Percentiles rank a stretch among this genome's conserved stretches.
Conservation (phyloP, 768 basidiomycete genomes). For the Steccherinum ochraceum region DNA sequence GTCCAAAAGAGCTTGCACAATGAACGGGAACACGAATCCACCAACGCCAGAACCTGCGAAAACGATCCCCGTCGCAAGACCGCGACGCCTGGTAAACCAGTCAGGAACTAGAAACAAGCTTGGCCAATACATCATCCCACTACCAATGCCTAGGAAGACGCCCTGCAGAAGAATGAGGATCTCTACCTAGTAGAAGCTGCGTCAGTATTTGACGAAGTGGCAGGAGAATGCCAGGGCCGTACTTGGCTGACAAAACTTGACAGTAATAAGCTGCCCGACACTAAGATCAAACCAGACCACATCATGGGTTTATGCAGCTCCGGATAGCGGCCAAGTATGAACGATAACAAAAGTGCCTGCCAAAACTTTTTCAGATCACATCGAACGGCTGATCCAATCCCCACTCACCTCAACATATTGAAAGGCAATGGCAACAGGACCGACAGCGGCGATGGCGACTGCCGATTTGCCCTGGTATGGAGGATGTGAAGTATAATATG, state of each 20-base stretch:
- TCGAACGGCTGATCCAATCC: too few relatives aligned
- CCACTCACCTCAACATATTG: background rate
- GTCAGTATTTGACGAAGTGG: background rate
- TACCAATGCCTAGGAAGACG: slow-evolving; percentile 10
- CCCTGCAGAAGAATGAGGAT: slow-evolving; percentile 16
- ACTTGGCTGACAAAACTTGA: slow-evolving; percentile 16
- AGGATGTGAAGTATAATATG: slow-evolving; percentile 1
- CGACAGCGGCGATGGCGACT: slow-evolving; percentile 4
- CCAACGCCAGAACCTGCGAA: slow-evolving; percentile 15
- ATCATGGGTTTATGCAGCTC: slow-evolving; percentile 7
- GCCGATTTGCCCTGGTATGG: slow-evolving; percentile 2
- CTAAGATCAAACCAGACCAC: slow-evolving; percentile 10
- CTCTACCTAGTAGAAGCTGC: slow-evolving; percentile 9
- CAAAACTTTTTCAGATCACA: too few relatives aligned
- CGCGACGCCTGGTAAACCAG: slow-evolving; percentile 15
- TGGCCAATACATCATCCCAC: slow-evolving; percentile 13
- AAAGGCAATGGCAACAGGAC: slow-evolving; percentile 1
- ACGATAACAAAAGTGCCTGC: slow-evolving; percentile 3
- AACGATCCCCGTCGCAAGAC: slow-evolving; percentile 14
- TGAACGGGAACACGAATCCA: slow-evolving; percentile 14
- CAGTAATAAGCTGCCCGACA: slow-evolving; percentile 5
- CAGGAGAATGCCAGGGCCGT: background rate
- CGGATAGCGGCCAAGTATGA: slow-evolving; percentile 10
- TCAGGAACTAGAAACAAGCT: slow-evolving; percentile 10
- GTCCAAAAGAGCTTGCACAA: slow-evolving; percentile 12